A percentile compares a stretch with the other conserved stretches of the same genome.
Evolutionary conservation across 148 eudicot genomes (phyloP).

Genomic region (Pharnaceum exiguum): DNA sequence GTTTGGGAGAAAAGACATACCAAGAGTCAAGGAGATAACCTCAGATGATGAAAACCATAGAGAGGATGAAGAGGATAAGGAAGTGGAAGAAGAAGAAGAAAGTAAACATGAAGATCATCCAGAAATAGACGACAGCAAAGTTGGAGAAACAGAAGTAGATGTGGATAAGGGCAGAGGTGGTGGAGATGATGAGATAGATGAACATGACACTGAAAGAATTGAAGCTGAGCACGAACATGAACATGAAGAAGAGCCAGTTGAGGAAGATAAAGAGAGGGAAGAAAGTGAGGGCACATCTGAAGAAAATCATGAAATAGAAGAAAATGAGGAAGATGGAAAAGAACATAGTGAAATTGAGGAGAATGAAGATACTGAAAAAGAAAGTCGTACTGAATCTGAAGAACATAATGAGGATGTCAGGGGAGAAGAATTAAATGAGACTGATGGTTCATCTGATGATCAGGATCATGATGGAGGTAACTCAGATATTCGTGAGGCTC

Average conservation of each 20-base stretch:
- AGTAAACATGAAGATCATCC: constrained; percentile 28
- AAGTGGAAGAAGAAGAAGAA: constrained; percentile 45
- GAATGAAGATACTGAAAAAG: constrained; percentile 12
- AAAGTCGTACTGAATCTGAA: constrained; percentile 8
- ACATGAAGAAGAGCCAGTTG: constrained; percentile 30
- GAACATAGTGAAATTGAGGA: constrained; percentile 18
- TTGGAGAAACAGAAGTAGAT: constrained; percentile 26
- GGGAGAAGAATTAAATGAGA: constrained; percentile 29
- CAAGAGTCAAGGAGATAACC: constrained; percentile 25
- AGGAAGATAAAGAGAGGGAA: constrained; percentile 30
- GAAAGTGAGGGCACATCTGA: constrained; percentile 15
- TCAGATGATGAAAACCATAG: constrained; percentile 30
- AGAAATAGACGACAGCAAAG: constrained; percentile 36
- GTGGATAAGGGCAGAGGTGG: constrained; percentile 36
- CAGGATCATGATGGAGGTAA: constrained; percentile 41
- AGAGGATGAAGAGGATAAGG: constrained; percentile 56
- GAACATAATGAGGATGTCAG: constrained; percentile 24
- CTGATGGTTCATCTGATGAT: constrained; percentile 29
- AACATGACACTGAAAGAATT: constrained; percentile 31
- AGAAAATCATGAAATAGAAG: constrained; percentile 18
- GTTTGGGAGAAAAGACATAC: constrained; percentile 69
- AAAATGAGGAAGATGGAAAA: constrained; percentile 10
- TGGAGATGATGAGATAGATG: constrained; percentile 47
- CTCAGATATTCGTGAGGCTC: constrained; percentile 55
- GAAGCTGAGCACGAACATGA: constrained; percentile 23